phyloP scores from a whole-genome alignment of 140 eudicot genomes.

The Cichorium intybus region DNA sequence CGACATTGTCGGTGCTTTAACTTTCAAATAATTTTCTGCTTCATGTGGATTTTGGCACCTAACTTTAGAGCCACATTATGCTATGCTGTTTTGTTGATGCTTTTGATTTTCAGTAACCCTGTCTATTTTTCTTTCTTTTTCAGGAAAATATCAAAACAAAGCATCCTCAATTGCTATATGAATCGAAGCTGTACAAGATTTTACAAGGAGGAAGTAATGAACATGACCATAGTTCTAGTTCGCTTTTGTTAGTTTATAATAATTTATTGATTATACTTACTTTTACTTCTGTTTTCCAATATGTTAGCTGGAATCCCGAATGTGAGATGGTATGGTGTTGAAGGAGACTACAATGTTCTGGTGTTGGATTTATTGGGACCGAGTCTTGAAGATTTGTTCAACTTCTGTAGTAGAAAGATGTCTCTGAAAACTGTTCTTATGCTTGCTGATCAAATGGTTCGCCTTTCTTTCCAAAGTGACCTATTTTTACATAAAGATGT shows the following conservation, averaged over 20 bases:
- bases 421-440: constrained; percentile 90
- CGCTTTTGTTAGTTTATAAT: neutral
- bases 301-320: constrained; percentile 82
- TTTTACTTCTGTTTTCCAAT: constrained; percentile 16
- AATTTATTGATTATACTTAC: constrained; percentile 5
- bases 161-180: constrained; percentile 89
- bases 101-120: constrained; percentile 4
- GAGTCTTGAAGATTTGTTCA: constrained; percentile 87
- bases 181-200: constrained; percentile 78
- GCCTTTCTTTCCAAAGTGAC: neutral
- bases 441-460: constrained; percentile 98
- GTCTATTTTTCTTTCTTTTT: constrained; percentile 10
- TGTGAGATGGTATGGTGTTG: constrained; percentile 89
- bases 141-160: constrained; percentile 91
- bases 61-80: neutral
- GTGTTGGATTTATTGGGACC: constrained; percentile 92
- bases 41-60: constrained; percentile 1
- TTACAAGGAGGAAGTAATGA: constrained; percentile 93
- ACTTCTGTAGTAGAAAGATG: constrained; percentile 82
- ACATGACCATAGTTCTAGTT: neutral
- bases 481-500: neutral
- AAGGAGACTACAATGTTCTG: constrained; percentile 87
- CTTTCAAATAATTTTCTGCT: neutral
- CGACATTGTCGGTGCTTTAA: constrained; percentile 1
- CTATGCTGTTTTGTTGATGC: neutral